These are phyloP conservation scores for Microsporum ferrugineum DNA, from an alignment of 2,329 filamentous ascomycete genomes.

Conservation along the genomic window DNA sequence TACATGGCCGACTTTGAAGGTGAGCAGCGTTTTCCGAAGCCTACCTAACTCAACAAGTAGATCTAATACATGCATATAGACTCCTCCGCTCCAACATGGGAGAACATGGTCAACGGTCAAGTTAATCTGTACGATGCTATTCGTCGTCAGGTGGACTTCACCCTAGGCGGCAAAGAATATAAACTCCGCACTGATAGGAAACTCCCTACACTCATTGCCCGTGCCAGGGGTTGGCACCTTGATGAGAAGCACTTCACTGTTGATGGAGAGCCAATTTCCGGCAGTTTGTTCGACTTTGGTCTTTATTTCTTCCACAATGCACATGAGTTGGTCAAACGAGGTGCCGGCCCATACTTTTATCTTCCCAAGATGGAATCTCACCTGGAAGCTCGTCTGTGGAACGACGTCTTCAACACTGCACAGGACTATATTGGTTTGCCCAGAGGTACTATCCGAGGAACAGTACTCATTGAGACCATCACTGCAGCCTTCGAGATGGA, in stretches of 20 bases:
- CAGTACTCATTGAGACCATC: conserved; percentile 96
- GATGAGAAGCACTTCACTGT: conserved; percentile 97
- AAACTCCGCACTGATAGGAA: conserved; percentile 85
- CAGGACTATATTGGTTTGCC: conserved; percentile 88
- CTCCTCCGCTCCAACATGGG: conserved; percentile 92
- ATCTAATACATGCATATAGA: conserved; percentile 43
- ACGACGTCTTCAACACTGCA: conserved; percentile 90
- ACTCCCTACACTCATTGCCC: conserved; percentile 82
- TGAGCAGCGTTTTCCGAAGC: conserved; percentile 36
- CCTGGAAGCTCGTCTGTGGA: conserved; percentile 94
- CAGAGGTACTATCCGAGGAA: conserved; percentile 85
- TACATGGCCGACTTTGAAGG: conserved; percentile 99
- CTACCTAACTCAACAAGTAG: not conserved
- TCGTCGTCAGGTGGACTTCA: conserved; percentile 89
- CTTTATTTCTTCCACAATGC: conserved; percentile 99
- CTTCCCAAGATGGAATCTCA: conserved; percentile 97
- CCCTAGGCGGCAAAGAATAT: conserved; percentile 89
- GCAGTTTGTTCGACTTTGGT: conserved; percentile 89
- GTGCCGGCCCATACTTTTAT: conserved; percentile 92
- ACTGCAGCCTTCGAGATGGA: conserved; percentile 99
- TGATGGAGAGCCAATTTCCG: conserved; percentile 89
- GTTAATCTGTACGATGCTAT: conserved; percentile 96
- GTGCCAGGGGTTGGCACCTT: conserved; percentile 92
- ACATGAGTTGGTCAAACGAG: conserved; percentile 69
- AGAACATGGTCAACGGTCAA: conserved; percentile 98